phyloP scores from a whole-genome alignment of 129 eudicot genomes.

The Flaveria brownii region DNA sequence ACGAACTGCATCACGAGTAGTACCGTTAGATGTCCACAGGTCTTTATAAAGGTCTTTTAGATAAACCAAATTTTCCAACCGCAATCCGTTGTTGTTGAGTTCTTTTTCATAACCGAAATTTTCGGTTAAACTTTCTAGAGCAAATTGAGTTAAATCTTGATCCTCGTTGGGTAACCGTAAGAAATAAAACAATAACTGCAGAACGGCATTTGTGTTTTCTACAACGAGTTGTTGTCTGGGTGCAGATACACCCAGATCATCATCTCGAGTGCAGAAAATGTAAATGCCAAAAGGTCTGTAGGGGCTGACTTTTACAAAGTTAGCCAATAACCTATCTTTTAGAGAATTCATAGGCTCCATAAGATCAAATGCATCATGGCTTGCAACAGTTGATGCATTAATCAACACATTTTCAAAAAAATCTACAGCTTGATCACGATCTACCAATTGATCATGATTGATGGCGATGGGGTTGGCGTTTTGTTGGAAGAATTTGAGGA shows the following conservation, averaged over 20 bases:
- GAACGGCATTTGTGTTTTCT: conserved; percentile 64
- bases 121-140: conserved; percentile 14
- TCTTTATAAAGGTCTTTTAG: conserved; percentile 5
- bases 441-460: conserved; percentile 12
- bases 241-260: neutral
- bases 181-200: conserved; percentile 58
- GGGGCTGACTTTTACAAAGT: conserved; percentile 62
- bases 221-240: conserved; percentile 33
- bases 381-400: conserved; percentile 56
- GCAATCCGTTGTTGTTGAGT: conserved; percentile 20
- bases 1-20: neutral
- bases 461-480: conserved; percentile 25
- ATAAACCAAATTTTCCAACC: conserved; percentile 11
- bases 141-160: conserved; percentile 20
- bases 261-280: conserved; percentile 53
- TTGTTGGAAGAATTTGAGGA: conserved; percentile 43
- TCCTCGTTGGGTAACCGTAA: conserved; percentile 46
- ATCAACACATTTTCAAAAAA: conserved; percentile 52
- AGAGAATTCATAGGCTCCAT: conserved; percentile 62
- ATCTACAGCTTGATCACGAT: conserved; percentile 4
- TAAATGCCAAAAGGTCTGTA: conserved; percentile 76
- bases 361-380: conserved; percentile 60
- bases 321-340: conserved; percentile 46
- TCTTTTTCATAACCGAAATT: conserved; percentile 24
- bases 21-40: conserved; percentile 16